These are phyloP conservation scores for Breynia disticha DNA, from an alignment of 441 rosid genomes.

Conservation along the genomic window DNA sequence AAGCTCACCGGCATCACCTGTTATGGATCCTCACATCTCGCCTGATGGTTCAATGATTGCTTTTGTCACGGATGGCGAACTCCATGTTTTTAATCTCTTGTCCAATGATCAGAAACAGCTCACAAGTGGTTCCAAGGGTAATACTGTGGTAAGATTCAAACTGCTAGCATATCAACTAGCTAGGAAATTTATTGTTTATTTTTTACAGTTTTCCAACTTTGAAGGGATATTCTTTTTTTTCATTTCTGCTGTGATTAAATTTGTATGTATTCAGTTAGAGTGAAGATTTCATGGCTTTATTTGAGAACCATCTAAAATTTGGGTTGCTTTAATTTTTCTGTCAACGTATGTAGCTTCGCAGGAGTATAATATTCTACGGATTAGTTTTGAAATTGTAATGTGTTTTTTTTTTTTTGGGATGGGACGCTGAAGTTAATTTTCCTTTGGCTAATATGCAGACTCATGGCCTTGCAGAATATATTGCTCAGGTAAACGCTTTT, in stretches of 20 bases:
- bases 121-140: slow-evolving; percentile 58
- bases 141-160: slow-evolving; percentile 41
- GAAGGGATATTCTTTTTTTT: neutral
- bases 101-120: slow-evolving; percentile 49
- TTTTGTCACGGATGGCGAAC: slow-evolving; percentile 57
- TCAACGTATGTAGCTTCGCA: neutral
- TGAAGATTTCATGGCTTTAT: too few species aligned
- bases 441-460: slow-evolving; percentile 46
- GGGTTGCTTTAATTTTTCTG: neutral
- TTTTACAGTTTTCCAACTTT: neutral
- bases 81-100: slow-evolving; percentile 57
- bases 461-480: slow-evolving; percentile 92
- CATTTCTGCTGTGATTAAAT: slow-evolving; percentile 17
- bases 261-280: neutral
- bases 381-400: slow-evolving; percentile 18
- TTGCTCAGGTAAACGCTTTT: slow-evolving; percentile 68
- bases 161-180: neutral
- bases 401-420: neutral
- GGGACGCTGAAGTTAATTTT: neutral
- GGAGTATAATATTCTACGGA: neutral
- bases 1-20: slow-evolving; percentile 44
- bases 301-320: neutral
- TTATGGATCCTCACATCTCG: slow-evolving; percentile 82
- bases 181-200: neutral
- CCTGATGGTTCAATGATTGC: slow-evolving; percentile 82